Percentiles rank a stretch among this genome's conserved stretches.
These are phyloP conservation scores for Triangularia setosa DNA, from an alignment of 2,329 filamentous ascomycete genomes.

Conservation along the genomic window DNA sequence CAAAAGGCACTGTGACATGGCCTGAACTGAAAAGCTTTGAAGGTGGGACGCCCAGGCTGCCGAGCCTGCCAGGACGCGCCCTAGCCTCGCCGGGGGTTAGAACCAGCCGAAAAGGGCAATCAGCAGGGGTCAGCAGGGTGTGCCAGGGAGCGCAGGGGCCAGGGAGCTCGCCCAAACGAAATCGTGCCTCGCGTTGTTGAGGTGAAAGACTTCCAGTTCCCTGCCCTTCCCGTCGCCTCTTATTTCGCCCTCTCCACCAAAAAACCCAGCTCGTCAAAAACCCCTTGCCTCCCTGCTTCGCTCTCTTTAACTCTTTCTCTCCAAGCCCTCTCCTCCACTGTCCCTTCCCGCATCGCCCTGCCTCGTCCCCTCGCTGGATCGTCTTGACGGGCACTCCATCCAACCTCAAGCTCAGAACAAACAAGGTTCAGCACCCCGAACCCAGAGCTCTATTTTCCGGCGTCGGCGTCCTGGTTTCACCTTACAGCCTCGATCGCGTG, in stretches of 20 bases:
- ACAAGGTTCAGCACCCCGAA: not conserved
- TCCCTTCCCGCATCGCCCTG: not conserved
- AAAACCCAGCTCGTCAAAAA: slow-evolving; percentile 9
- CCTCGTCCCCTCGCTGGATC: slow-evolving; percentile 11
- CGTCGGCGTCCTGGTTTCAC: not conserved
- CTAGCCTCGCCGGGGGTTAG: not conserved
- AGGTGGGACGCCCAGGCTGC: slow-evolving; percentile 10
- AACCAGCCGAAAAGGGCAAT: slow-evolving; percentile 2
- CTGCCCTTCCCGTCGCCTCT: not conserved
- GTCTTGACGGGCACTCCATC: slow-evolving; percentile 1
- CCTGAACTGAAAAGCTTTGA: slow-evolving; percentile 6
- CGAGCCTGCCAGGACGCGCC: slow-evolving; percentile 17
- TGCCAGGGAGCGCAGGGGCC: slow-evolving; percentile 9
- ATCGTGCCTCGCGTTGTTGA: slow-evolving; percentile 1
- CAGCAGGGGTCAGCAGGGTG: slow-evolving; percentile 9
- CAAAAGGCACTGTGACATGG: slow-evolving; percentile 2
- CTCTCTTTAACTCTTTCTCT: not conserved
- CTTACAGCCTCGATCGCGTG: not conserved
- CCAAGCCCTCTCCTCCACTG: not conserved
- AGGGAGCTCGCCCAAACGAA: slow-evolving; percentile 17
- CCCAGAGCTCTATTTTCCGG: not conserved
- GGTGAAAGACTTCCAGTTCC: not conserved
- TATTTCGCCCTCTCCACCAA: not conserved
- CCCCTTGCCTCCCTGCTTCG: slow-evolving; percentile 15
- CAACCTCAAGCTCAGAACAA: not conserved